phyloP scores from a whole-genome alignment of 2,329 filamentous ascomycete species.

The Aspergillus pseudonomiae region DNA sequence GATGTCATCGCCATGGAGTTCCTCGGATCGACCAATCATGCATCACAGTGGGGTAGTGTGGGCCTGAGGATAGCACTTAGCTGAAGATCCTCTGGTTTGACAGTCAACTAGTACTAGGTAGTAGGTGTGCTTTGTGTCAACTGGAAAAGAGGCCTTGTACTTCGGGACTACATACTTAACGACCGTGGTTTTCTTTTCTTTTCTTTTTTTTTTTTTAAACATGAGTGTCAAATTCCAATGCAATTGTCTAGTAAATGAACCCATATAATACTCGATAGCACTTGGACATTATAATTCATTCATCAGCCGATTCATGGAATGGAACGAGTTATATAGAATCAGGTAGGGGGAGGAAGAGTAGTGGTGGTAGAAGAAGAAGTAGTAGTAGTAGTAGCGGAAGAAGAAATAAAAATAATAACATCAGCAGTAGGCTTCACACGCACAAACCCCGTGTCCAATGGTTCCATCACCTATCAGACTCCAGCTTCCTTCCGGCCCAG shows the following conservation, averaged over 20 bases:
- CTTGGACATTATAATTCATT: conserved; percentile 8
- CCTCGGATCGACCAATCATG: background rate
- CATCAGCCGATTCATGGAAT: conserved; percentile 10
- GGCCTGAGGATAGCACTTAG: background rate
- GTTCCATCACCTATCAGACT: background rate
- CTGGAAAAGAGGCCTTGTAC: background rate
- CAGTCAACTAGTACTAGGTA: background rate
- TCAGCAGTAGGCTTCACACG: background rate
- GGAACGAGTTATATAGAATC: conserved; percentile 9
- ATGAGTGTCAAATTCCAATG: background rate
- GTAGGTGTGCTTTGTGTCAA: background rate
- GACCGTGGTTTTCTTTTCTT: too few relatives aligned
- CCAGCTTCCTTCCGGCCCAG: background rate
- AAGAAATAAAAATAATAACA: background rate
- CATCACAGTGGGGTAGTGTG: background rate
- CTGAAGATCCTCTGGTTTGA: background rate
- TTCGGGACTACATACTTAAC: background rate
- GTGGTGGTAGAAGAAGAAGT: too few relatives aligned
- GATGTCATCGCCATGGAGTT: background rate
- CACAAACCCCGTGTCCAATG: background rate
- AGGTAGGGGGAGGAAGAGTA: background rate
- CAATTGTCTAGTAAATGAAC: background rate
- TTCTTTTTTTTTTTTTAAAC: too few relatives aligned
- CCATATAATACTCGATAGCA: background rate
- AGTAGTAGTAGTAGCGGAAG: too few relatives aligned